Percentiles rank a stretch among this genome's conserved stretches.
phyloP scores from a whole-genome alignment of 2,329 filamentous ascomycete genomes.

The Cladosporium sp. region DNA sequence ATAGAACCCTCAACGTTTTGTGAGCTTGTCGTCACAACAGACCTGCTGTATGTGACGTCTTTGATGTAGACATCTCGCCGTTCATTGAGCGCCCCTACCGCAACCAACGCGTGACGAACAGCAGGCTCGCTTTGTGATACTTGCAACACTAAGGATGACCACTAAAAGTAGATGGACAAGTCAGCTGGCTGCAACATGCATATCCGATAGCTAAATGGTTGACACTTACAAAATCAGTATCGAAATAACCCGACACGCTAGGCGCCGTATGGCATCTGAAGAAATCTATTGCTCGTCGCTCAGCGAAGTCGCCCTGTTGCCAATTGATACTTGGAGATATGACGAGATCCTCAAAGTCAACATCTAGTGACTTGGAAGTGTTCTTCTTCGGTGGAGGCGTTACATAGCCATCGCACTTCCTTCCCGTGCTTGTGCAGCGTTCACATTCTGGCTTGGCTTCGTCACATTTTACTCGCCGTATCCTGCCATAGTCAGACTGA shows the following conservation, averaged over 20 bases:
- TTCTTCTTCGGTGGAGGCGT: conserved; percentile 61
- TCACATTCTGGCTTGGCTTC: conserved; percentile 32
- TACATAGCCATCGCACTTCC: conserved; percentile 53
- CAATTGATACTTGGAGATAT: conserved; percentile 59
- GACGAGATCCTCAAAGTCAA: not conserved
- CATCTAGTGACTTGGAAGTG: conserved; percentile 23
- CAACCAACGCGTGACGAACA: conserved; percentile 24
- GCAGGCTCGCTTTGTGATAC: conserved; percentile 22
- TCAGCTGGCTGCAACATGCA: not conserved
- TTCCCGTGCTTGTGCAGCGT: conserved; percentile 3
- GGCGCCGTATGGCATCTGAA: conserved; percentile 23
- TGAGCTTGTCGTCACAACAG: not conserved
- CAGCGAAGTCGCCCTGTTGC: conserved; percentile 63
- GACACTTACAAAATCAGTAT: conserved; percentile 18
- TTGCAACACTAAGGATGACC: conserved; percentile 23
- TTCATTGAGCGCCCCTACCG: conserved; percentile 21
- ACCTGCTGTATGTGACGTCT: not conserved
- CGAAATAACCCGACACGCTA: conserved; percentile 21
- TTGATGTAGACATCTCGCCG: conserved; percentile 11
- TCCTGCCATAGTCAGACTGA: conserved; percentile 45
- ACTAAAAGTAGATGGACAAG: conserved; percentile 1
- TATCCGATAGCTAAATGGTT: not conserved
- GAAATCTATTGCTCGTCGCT: conserved; percentile 45
- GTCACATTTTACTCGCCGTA: conserved; percentile 57
- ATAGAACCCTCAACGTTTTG: not conserved